Percentiles rank a stretch among this genome's conserved stretches.
These are phyloP conservation scores for Colletotrichum shisoi DNA, from an alignment of 2,329 filamentous ascomycete genomes.

Conservation along the genomic window DNA sequence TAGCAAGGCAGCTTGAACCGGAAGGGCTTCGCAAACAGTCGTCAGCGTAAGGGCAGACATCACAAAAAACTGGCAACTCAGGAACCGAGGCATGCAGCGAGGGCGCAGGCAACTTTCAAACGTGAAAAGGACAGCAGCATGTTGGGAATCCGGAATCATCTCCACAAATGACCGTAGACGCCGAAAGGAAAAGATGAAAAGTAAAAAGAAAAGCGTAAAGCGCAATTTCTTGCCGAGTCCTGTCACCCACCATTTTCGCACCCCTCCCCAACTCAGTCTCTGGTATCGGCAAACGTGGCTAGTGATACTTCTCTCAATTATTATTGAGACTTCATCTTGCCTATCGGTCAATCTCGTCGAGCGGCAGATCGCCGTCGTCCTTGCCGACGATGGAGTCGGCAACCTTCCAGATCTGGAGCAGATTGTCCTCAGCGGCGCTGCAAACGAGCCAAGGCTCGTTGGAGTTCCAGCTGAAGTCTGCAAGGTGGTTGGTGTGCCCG, in stretches of 20 bases:
- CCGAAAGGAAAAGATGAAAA: slow-evolving; percentile 35
- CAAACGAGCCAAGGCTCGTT: slow-evolving; percentile 97
- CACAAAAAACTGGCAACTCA: neutral
- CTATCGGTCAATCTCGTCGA: slow-evolving; percentile 77
- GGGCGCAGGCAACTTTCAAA: neutral
- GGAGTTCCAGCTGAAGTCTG: slow-evolving; percentile 97
- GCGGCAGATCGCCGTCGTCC: slow-evolving; percentile 76
- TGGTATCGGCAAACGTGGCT: slow-evolving; percentile 19
- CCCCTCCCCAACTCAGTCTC: neutral
- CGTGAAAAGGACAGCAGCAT: slow-evolving; percentile 18
- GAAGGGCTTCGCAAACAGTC: neutral
- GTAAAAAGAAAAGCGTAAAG: slow-evolving; percentile 23
- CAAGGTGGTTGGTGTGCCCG: slow-evolving; percentile 94
- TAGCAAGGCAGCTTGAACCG: too few species aligned
- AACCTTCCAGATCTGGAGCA: slow-evolving; percentile 94
- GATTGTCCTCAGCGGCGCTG: slow-evolving; percentile 94
- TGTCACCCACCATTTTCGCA: slow-evolving; percentile 19
- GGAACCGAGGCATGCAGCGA: neutral
- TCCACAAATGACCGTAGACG: slow-evolving; percentile 33
- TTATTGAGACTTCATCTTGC: slow-evolving; percentile 36
- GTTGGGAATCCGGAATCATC: slow-evolving; percentile 38
- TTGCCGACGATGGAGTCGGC: slow-evolving; percentile 81
- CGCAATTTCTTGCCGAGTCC: slow-evolving; percentile 17
- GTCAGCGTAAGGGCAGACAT: neutral
- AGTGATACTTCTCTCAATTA: slow-evolving; percentile 18